Evolutionary conservation across 345 rosid species (phyloP), one percentile per base, ranked within the genome.

Genomic region (Triadica sebifera): DNA sequence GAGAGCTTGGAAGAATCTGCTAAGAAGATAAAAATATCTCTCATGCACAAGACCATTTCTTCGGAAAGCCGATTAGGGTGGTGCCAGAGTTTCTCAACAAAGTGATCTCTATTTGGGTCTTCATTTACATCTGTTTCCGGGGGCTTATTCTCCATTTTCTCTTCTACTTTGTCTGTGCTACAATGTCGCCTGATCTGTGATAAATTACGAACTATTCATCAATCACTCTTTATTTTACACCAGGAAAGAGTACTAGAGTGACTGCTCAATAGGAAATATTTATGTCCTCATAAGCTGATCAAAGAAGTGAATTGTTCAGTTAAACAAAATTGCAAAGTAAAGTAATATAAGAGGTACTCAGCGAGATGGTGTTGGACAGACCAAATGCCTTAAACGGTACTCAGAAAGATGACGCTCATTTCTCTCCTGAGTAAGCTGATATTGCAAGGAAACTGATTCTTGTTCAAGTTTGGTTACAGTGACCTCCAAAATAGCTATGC

Each of bases 31-130:
- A 86, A 94, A 84, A 94, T 90, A 80, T 92, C 87, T 83, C 87
- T 89, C 98, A 94, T 94, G 86, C 97, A 94, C 83, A 86, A 78
- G 52, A 92, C 86, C 97, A 94, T 94, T 85, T 92, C 91, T 83
- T 94, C 91, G 0, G 97, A 89, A 60, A 94, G 78, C 74, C 72
- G 84, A 79, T 91, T 92, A 69, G 98, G 98, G 69, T 88, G 83
- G 85, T 88, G 87, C 90, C 94, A 90, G 22, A 94, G 84, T 76
- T 85, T 85, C 83, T 87, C 91, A 15, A 69, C 75, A 61, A 76
- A 56, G 73, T 66, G 51, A 74, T 58, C 69, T 39, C 62, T 75
- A 15, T 76, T 58, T 67, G 59, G 78, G 51, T 73, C 67, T 67
- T 62, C 67, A 58, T 74, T 75, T 37, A 34, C 53, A 67, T 69